Percentiles rank a stretch among this genome's conserved stretches.
These are phyloP conservation scores for Termitomyces titanicus DNA, from an alignment of 768 basidiomycete genomes.

Conservation along the genomic window DNA sequence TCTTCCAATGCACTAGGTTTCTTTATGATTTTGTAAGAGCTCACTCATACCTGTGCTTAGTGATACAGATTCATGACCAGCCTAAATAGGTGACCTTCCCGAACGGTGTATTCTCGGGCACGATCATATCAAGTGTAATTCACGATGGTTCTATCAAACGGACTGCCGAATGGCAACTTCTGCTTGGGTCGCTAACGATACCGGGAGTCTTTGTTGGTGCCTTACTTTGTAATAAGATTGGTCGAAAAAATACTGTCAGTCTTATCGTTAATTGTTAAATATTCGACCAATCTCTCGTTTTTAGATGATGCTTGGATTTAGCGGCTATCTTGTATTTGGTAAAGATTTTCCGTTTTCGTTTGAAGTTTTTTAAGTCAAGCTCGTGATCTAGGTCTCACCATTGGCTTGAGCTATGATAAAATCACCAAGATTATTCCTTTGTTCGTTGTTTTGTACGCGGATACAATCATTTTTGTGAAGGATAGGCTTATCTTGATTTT, in stretches of 20 bases:
- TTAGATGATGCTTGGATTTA: constrained; percentile 67
- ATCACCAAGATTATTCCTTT: constrained; percentile 60
- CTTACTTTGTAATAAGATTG: constrained; percentile 36
- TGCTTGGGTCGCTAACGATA: constrained; percentile 56
- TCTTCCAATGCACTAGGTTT: neutral
- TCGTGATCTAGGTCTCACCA: constrained; percentile 41
- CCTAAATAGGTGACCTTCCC: constrained; percentile 60
- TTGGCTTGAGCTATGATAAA: constrained; percentile 57
- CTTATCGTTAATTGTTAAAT: neutral
- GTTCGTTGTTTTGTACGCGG: constrained; percentile 62
- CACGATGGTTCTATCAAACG: constrained; percentile 47
- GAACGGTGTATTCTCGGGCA: constrained; percentile 44
- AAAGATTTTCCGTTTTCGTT: constrained; percentile 10
- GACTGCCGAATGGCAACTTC: constrained; percentile 70
- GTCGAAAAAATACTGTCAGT: constrained; percentile 54
- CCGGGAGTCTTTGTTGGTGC: constrained; percentile 58
- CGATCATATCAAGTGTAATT: constrained; percentile 64
- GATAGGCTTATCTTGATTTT: constrained; percentile 1
- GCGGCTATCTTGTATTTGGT: constrained; percentile 66
- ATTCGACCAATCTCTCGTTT: neutral
- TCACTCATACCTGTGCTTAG: neutral
- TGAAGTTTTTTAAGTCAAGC: neutral
- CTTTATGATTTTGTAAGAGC: neutral
- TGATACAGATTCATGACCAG: neutral
- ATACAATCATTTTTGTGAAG: no score